Conservation (phyloP, 2,329 filamentous ascomycete genomes). For the Fusarium falciforme region DNA sequence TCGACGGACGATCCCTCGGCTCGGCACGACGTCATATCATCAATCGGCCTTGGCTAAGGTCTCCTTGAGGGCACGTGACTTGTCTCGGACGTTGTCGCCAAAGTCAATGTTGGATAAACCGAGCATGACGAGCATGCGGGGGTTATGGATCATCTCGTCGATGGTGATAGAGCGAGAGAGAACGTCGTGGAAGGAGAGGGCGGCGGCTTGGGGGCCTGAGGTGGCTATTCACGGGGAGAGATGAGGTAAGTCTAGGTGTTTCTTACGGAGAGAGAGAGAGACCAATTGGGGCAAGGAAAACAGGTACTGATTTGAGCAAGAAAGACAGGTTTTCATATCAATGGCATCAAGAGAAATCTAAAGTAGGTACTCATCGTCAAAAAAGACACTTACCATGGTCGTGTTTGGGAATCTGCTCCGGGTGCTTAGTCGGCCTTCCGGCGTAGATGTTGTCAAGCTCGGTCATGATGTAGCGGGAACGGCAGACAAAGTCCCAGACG, state of each 20-base stretch:
- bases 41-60: slow-evolving; percentile 14
- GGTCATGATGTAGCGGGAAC: slow-evolving; percentile 55
- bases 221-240: slow-evolving; percentile 20
- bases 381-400: slow-evolving; percentile 39
- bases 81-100: slow-evolving; percentile 42
- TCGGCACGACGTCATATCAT: slow-evolving; percentile 19
- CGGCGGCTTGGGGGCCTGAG: slow-evolving; percentile 36
- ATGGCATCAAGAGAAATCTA: not conserved
- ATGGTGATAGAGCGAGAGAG: slow-evolving; percentile 46
- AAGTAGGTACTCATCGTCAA: not conserved
- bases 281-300: not conserved
- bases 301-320: not conserved
- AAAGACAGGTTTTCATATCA: not conserved
- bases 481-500: slow-evolving; percentile 56
- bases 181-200: slow-evolving; percentile 46
- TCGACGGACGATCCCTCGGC: slow-evolving; percentile 13
- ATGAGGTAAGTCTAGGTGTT: not conserved
- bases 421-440: slow-evolving; percentile 48
- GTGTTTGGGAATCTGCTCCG: slow-evolving; percentile 50
- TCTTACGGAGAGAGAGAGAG: not conserved
- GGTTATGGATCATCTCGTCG: slow-evolving; percentile 47
- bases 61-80: slow-evolving; percentile 43
- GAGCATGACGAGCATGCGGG: slow-evolving; percentile 47
- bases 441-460: slow-evolving; percentile 54
- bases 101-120: slow-evolving; percentile 47